Conservation (phyloP, 2,329 filamentous ascomycete genomes). For the Clonostachys rosea region DNA sequence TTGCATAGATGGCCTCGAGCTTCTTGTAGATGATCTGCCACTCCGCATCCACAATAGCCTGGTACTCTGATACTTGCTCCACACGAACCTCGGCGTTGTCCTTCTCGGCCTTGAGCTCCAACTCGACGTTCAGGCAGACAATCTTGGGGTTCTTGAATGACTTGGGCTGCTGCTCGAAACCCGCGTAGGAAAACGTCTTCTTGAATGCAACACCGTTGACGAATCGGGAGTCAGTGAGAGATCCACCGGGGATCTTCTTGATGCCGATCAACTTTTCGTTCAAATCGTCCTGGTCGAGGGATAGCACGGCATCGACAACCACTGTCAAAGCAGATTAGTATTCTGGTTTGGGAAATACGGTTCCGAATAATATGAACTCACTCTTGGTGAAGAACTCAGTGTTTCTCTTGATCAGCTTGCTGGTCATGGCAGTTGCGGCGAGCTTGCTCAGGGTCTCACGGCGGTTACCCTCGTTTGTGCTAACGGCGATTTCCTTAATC, state of each 20-base stretch:
- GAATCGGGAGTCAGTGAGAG: conserved; percentile 91
- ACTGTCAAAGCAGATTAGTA: conserved; percentile 43
- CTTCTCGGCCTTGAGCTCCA: conserved; percentile 98
- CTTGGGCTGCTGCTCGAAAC: conserved; percentile 99
- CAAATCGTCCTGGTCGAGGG: conserved; percentile 92
- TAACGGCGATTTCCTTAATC: conserved; percentile 94
- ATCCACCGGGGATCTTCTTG: conserved; percentile 97
- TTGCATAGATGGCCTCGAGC: conserved; percentile 90
- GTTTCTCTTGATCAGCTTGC: conserved; percentile 98
- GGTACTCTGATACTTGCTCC: conserved; percentile 97
- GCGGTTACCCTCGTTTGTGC: conserved; percentile 76
- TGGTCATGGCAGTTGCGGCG: conserved; percentile 96
- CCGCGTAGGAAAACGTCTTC: conserved; percentile 98
- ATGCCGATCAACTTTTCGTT: conserved; percentile 98
- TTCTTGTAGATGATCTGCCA: conserved; percentile 99
- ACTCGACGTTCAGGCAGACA: conserved; percentile 93
- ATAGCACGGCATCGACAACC: conserved; percentile 95
- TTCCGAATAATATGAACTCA: conserved; percentile 33
- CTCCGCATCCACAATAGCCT: conserved; percentile 97
- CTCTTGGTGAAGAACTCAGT: conserved; percentile 96
- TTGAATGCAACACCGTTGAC: conserved; percentile 99
- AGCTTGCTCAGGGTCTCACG: conserved; percentile 86
- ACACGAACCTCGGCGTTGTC: conserved; percentile 98
- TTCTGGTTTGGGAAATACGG: conserved; percentile 15
- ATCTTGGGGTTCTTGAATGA: conserved; percentile 92